Evolutionary conservation across 495 filamentous ascomycete species (phyloP), one percentile per base, ranked within the genome.

Genomic region (Talaromyces ruber): DNA sequence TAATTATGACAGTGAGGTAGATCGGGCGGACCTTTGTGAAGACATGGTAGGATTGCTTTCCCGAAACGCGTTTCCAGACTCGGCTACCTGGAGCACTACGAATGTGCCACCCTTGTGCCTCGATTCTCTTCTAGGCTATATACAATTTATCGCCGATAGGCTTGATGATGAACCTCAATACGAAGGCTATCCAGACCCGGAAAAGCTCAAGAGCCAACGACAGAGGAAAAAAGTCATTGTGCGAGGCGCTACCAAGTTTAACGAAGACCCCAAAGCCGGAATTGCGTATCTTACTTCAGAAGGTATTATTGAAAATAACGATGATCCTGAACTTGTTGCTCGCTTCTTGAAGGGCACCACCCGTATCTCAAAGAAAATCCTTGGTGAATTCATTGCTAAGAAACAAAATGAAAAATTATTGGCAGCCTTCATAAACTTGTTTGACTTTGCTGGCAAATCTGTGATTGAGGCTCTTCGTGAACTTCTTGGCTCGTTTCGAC

Each of bases 81-180:
- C 94, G 3, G 95, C 93, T 11, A 98, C 93, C 24, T 99, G 94
- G 94, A 99, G 94, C 72, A 99, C 94, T 0, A 97, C 94, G 26
- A 99, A 95, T 70, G 94, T 99, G 11, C 94, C 94, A 18, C 94
- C 95, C 3, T 73, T 99, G 21, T 99, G 95, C 68, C 77, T 99
- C 8, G 94, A 99, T 68, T 88, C 94, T 53, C 81, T 98, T 1
- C 80, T 99, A 14, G 86, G 92, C 16, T 98, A 92, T 65, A 82
- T 99, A 47, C 92, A 95, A 67, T 96, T 88, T 59, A 86, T 99
- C 61, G 87, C 91, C 11, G 93, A 97, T 65, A 81, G 94, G 61
- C 74, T 98, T 12, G 85, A 96, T 64, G 82, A 93, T 60, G 77
- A 83, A 29, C 86, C 87, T 2, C 66, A 75, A 12, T 75, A 71